Base-by-base conservation (phyloP, 495 filamentous ascomycete species). In the Xylaria acuta region DNA sequence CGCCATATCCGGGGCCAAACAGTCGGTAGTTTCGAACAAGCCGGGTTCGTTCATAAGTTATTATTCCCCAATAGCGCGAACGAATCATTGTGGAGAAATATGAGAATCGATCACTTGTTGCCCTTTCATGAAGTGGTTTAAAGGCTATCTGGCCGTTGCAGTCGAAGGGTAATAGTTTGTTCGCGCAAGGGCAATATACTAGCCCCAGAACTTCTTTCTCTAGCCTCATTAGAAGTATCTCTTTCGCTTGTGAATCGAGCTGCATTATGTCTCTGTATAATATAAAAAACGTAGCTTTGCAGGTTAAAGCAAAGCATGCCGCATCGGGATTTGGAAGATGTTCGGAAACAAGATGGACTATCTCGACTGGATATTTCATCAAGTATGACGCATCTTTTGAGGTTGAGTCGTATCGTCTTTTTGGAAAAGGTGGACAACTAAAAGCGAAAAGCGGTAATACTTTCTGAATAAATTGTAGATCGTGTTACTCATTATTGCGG, bases 311-410 rank as follows among this genome's bases (percentile, higher is more conserved):
- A 14, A 47, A 47, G 16, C 14, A 47, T 3, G 20, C 43, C 14
- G 43, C 43, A 47, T 47, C 43, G 20, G 43, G 43, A 16, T 54
- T 54, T 27, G 51, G 25, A n/a, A n/a, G n/a, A n/a, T n/a, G n/a
- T n/a, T 54, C 51, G 51, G 51, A n/a, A n/a, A 54, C n/a, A 49
- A 14, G 9, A n/a, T 27, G 51, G 51, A 54, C 27, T 14, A 54
- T 54, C 14, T 54, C 51, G 51, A 54, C 51, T 54, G 51, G 51
- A n/a, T n/a, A n/a, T n/a, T n/a, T n/a, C n/a, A n/a, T n/a, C n/a
- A n/a, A n/a, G n/a, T n/a, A n/a, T n/a, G n/a, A n/a, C n/a, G n/a
- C n/a, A n/a, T n/a, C n/a, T n/a, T n/a, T n/a, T n/a, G n/a, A n/a
- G n/a, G n/a, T n/a, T n/a, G n/a, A n/a, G n/a, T n/a, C n/a, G n/a